A percentile compares a stretch with the other conserved stretches of the same genome.
Conservation (phyloP, 345 rosid genomes). For the thale cress (Arabidopsis thaliana) region TAIR10.1 NC_003075.7:14556001-14556500, state of each 20-base stretch:
- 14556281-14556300: constrained; percentile 37
- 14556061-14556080: too few species aligned
- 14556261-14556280: constrained; percentile 21
- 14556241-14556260: constrained; percentile 36
- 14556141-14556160: background rate
- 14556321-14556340: constrained; percentile 36
- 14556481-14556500: too few species aligned
- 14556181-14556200: constrained; percentile 6
- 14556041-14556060: too few species aligned
- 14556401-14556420: constrained; percentile 15
- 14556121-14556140: background rate
- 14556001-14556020: too few species aligned
- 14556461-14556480: background rate
- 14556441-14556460: background rate
- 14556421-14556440: constrained; percentile 6
- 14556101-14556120: too few species aligned
- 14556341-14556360: constrained; percentile 38
- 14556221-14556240: constrained; percentile 36
- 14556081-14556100: too few species aligned
- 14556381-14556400: background rate
- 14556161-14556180: background rate
- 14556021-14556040: too few species aligned
- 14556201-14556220: background rate
- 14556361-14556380: background rate
- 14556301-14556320: constrained; percentile 39